phyloP scores from a whole-genome alignment of 352 stramenopile species.

The Globisporangium nagaii region DNA sequence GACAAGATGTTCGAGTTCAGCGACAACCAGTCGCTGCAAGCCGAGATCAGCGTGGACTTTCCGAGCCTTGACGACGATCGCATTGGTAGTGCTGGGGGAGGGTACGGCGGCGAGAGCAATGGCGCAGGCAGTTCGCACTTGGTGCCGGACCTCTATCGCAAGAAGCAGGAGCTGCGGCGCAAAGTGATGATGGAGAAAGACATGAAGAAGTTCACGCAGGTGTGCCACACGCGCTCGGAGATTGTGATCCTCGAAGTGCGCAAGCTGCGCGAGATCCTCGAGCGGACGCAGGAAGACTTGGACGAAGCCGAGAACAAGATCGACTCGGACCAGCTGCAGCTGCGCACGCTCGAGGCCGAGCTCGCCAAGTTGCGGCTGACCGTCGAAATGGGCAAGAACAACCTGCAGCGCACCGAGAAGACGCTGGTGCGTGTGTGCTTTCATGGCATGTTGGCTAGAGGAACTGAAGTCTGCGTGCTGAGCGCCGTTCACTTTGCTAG shows the following conservation, averaged over 20 bases:
- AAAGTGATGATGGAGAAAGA: conserved; percentile 70
- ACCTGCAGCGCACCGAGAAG: conserved; percentile 38
- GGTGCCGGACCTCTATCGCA: conserved; percentile 57
- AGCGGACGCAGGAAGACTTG: conserved; percentile 43
- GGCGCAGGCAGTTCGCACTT: conserved; percentile 22
- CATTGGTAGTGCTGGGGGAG: conserved; percentile 6
- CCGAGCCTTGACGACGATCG: conserved; percentile 18
- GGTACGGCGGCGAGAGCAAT: neutral
- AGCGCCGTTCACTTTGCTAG: conserved; percentile 11
- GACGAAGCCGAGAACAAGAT: conserved; percentile 69
- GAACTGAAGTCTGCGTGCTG: neutral
- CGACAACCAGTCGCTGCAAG: conserved; percentile 37
- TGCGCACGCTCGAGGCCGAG: conserved; percentile 58
- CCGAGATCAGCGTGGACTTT: conserved; percentile 47
- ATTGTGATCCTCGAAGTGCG: conserved; percentile 56
- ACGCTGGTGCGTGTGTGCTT: conserved; percentile 26
- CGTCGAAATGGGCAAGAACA: conserved; percentile 55
- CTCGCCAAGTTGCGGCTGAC: conserved; percentile 57
- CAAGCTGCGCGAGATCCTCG: conserved; percentile 35
- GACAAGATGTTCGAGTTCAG: conserved; percentile 44
- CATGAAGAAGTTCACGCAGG: conserved; percentile 63
- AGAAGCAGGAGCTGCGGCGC: conserved; percentile 63
- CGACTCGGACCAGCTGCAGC: conserved; percentile 58
- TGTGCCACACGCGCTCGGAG: conserved; percentile 53
- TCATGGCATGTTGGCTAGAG: neutral